A percentile compares a stretch with the other conserved stretches of the same genome.
Conservation (phyloP, 352 stramenopile species). For the Globisporangium heterothallicum region DNA sequence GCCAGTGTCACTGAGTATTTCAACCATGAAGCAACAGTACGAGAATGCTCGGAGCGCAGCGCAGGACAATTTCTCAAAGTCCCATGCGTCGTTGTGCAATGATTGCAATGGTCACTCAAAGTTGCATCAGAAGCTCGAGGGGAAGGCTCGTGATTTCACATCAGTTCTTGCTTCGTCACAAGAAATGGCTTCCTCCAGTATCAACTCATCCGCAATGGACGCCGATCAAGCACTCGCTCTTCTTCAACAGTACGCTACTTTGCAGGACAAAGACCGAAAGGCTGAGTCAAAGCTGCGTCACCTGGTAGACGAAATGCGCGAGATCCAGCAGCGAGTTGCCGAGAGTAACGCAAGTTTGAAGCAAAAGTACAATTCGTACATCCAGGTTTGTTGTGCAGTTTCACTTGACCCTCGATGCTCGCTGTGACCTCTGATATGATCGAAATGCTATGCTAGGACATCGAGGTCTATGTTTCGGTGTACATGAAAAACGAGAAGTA, state of each 20-base stretch:
- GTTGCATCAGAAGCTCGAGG: conserved; percentile 57
- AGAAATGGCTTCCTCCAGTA: conserved; percentile 16
- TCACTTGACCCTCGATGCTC: background rate
- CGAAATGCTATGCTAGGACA: conserved; percentile 57
- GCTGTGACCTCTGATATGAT: conserved; percentile 1
- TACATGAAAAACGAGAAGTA: conserved; percentile 88
- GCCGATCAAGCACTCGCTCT: conserved; percentile 22
- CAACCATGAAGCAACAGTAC: conserved; percentile 79
- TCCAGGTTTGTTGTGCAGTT: conserved; percentile 32
- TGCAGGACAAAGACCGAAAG: conserved; percentile 20
- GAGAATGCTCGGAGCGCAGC: conserved; percentile 44
- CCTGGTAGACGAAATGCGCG: conserved; percentile 35
- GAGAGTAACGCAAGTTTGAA: conserved; percentile 33
- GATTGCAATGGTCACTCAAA: conserved; percentile 43
- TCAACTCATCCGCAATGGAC: conserved; percentile 21
- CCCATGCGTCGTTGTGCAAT: conserved; percentile 36
- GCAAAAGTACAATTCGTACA: conserved; percentile 43
- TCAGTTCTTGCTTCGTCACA: conserved; percentile 23
- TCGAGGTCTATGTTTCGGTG: conserved; percentile 65
- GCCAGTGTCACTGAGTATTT: conserved; percentile 61
- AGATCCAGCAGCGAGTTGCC: conserved; percentile 28
- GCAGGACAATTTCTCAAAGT: conserved; percentile 61
- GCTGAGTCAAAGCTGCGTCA: conserved; percentile 43
- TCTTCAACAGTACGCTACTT: conserved; percentile 20
- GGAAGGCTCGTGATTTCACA: conserved; percentile 39